These are phyloP conservation scores for Huntiella abstrusa DNA, from an alignment of 2,329 filamentous ascomycete species.

Conservation along the genomic window DNA sequence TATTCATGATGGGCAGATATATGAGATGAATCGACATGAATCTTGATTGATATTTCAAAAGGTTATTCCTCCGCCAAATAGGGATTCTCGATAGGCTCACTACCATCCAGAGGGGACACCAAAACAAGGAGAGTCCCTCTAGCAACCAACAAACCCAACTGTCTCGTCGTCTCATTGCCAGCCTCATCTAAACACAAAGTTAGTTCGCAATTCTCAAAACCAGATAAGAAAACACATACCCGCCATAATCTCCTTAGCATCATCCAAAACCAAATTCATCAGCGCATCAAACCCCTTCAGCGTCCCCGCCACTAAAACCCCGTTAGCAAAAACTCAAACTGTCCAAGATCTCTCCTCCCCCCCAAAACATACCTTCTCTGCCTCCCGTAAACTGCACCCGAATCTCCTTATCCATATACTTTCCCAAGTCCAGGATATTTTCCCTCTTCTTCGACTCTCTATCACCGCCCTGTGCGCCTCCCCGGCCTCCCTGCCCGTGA, in stretches of 20 bases:
- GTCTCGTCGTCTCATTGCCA: conserved; percentile 65
- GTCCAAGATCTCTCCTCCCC: not conserved
- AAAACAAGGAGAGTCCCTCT: conserved; percentile 83
- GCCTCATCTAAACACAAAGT: conserved; percentile 53
- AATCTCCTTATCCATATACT: conserved; percentile 95
- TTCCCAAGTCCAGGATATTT: conserved; percentile 85
- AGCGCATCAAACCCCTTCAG: conserved; percentile 93
- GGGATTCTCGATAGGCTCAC: conserved; percentile 88
- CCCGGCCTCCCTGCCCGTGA: conserved; percentile 18
- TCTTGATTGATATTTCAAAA: too few relatives aligned
- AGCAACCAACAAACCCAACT: conserved; percentile 73
- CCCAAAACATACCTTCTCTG: conserved; percentile 48
- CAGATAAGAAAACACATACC: conserved; percentile 30
- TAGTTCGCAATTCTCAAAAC: not conserved
- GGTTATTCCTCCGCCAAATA: conserved; percentile 28
- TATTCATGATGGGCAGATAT: too few relatives aligned
- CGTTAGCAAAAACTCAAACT: conserved; percentile 8
- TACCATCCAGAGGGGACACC: conserved; percentile 83
- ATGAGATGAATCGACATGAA: too few relatives aligned
- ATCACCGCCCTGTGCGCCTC: conserved; percentile 36
- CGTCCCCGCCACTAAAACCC: conserved; percentile 54
- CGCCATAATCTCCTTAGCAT: conserved; percentile 76
- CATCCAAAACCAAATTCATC: conserved; percentile 93
- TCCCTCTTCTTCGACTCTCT: conserved; percentile 69
- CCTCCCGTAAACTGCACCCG: conserved; percentile 94